Evolutionary conservation across 257 asterid species (phyloP).

Genomic region (Agastache rugosa): DNA sequence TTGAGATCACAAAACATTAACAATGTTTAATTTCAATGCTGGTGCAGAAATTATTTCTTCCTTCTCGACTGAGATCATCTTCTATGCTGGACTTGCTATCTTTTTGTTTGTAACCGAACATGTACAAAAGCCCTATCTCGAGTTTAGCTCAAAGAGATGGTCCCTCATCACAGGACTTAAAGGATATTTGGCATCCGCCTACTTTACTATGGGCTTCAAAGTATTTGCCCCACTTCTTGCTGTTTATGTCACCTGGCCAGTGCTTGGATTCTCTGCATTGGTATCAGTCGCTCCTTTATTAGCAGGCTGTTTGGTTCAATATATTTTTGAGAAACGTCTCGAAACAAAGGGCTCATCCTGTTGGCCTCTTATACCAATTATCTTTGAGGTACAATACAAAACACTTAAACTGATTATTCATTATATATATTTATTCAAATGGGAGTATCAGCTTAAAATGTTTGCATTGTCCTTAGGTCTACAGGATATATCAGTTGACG

Average conservation of each 20-base stretch:
- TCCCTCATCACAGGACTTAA: slow-evolving; percentile 88
- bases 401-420: not conserved
- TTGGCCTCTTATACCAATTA: slow-evolving; percentile 91
- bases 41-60: slow-evolving; percentile 75
- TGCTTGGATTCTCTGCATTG: slow-evolving; percentile 69
- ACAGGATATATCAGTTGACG: slow-evolving; percentile 86
- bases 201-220: slow-evolving; percentile 75
- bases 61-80: slow-evolving; percentile 60
- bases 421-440: slow-evolving; percentile 17
- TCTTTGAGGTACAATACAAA: slow-evolving; percentile 79
- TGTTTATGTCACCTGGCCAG: slow-evolving; percentile 79
- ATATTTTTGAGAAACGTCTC: slow-evolving; percentile 58
- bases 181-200: slow-evolving; percentile 73
- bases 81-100: slow-evolving; percentile 75
- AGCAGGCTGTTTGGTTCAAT: slow-evolving; percentile 69
- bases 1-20: slow-evolving; percentile 20
- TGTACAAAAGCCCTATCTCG: slow-evolving; percentile 87
- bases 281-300: slow-evolving; percentile 77
- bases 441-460: not conserved
- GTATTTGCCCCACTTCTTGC: slow-evolving; percentile 72
- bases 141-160: slow-evolving; percentile 90
- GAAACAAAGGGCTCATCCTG: slow-evolving; percentile 65
- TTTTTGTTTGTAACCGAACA: slow-evolving; percentile 65
- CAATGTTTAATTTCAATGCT: slow-evolving; percentile 28
- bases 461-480: slow-evolving; percentile 58